Evolutionary conservation across 257 asterid genomes (phyloP), one percentile per base, ranked within the genome.

Genomic region (Solanum chiquidenum): DNA sequence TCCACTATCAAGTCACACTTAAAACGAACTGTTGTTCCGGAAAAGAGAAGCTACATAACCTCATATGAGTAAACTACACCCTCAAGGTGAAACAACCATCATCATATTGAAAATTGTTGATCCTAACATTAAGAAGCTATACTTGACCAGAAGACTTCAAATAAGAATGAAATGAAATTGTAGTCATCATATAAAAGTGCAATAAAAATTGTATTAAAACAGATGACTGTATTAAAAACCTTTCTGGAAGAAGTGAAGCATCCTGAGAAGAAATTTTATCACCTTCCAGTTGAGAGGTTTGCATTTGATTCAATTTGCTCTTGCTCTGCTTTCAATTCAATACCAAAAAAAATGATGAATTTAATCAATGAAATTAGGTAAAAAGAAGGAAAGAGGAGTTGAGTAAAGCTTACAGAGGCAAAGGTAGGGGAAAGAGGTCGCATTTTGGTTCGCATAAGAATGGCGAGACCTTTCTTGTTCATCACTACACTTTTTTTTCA

Each of bases 381-480:
- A 68, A 83, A 44, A 18, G 27, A 14, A n/a, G 27, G 66, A 13
- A 87, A 33, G 2, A 37, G 14, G 58, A n/a, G 11, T 38, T 10
- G 5, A 75, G 88, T 49, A 71, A 29, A 29, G 83, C 92, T 88
- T 87, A 94, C 98, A 74, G 94, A 37, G 71, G 93, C 98, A 64
- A 95, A 37, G 71, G 93, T 83, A 44, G 98, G 98, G 66, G 97
- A 90, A 18, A 87, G 90, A 12, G 94, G 94, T 21, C 94, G 94
- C 98, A 94, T 95, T 92, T 92, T 94, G 87, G 96, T 92, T n/a
- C 98, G 96, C 95, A 95, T 90, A 89, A 95, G 87, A 91, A 95
- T 88, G 35, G 98, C 90, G 27, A 95, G 95, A 27, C 94, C 98
- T 75, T 94, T 94, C 86, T 86, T 94, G 92, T 92, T 95, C 93